Conservation (phyloP, 495 filamentous ascomycete species). For the Penicillium canariense region DNA sequence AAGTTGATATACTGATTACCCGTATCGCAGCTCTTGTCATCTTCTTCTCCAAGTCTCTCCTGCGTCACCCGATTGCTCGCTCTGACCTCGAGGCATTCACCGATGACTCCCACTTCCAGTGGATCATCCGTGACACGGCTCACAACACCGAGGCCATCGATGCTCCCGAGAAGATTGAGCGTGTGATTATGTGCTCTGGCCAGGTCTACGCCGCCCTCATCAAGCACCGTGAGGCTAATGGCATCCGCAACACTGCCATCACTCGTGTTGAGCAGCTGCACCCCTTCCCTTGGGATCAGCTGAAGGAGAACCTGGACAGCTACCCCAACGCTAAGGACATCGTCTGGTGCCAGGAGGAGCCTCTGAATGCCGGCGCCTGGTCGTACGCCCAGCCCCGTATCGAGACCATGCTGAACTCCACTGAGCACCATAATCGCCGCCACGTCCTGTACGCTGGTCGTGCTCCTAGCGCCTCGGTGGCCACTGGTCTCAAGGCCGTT, state of each 20-base stretch:
- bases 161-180: conserved; percentile 81
- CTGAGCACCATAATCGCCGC: conserved; percentile 83
- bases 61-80: conserved; percentile 88
- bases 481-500: conserved; percentile 83
- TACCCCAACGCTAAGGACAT: conserved; percentile 97
- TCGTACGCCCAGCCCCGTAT: conserved; percentile 92
- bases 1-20: conserved; percentile 31
- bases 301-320: conserved; percentile 90
- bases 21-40: conserved; percentile 70
- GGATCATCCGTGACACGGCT: conserved; percentile 87
- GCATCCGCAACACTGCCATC: conserved; percentile 84
- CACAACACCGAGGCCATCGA: conserved; percentile 69
- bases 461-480: conserved; percentile 84
- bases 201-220: conserved; percentile 88
- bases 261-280: conserved; percentile 96
- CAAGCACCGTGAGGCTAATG: conserved; percentile 85
- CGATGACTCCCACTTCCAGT: conserved; percentile 88
- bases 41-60: conserved; percentile 95
- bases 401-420: conserved; percentile 91
- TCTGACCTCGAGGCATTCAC: conserved; percentile 87
- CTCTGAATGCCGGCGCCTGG: conserved; percentile 95
- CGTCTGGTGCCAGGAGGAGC: conserved; percentile 96
- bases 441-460: conserved; percentile 97
- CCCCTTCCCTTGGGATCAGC: conserved; percentile 97
- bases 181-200: conserved; percentile 90